Evolutionary conservation across 805 yeast genomes (phyloP), one percentile per base, ranked within the genome.

Genomic region (Komagataella phaffii): DNA sequence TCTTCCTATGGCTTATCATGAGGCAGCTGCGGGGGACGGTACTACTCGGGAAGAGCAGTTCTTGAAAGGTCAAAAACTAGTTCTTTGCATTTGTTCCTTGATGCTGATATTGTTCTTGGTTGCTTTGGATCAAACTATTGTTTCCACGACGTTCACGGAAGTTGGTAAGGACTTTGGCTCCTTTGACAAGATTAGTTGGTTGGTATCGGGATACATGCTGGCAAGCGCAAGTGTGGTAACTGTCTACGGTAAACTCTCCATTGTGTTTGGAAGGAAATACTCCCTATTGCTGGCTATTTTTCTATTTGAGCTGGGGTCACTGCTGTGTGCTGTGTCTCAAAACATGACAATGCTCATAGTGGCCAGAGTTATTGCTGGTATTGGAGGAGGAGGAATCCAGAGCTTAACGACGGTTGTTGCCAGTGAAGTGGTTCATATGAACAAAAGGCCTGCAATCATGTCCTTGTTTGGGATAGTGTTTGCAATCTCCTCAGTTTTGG

Each of bases 341-440:
- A 68, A 71, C 40, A 81, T 85, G 80, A 67, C 73, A 51, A 75
- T 77, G 72, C 63, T 85, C 48, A 81, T 85, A 53, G 88, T 81
- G 3, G 90, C 88, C 1, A 72, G 95, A 58, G 82, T 79, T 6
- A 66, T 85, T 18, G 79, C 80, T 51, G 93, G 93, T 50, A 60
- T 80, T 40, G 91, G 90, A 14, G 88, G 82, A 7, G 83, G 86
- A 44, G 85, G 85, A 23, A 73, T 83, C 49, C 81, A 77, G 57
- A 69, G 81, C 1, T 65, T 81, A 63, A 76, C 74, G 3, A 71
- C 76, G 54, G 76, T 83, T 30, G 76, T 84, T 24, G 67, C 76
- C 8, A 72, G 85, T 2, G 87, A 82, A 57, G 62, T 74, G 3
- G 76, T 77, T 3, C 78, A 83, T 0, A 58, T 72, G 8, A 53